Evolutionary conservation across 2,329 filamentous ascomycete genomes (phyloP).

Genomic region (Cladophialophora immunda): DNA sequence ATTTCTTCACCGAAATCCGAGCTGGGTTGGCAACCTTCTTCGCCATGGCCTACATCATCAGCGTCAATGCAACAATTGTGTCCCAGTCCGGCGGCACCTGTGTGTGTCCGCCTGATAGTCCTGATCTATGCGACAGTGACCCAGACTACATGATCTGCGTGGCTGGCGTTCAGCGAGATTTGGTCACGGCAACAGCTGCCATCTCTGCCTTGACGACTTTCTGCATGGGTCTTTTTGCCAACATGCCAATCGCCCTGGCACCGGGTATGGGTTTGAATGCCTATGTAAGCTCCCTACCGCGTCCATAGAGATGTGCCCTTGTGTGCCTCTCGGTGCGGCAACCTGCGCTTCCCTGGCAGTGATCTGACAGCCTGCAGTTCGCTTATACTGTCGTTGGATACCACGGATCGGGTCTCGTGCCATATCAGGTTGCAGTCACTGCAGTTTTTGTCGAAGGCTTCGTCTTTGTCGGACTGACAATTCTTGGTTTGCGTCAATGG

Average conservation of each 20-base stretch:
- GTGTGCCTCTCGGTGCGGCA: neutral
- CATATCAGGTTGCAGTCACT: constrained; percentile 79
- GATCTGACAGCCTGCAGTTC: constrained; percentile 56
- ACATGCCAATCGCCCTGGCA: constrained; percentile 77
- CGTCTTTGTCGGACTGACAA: constrained; percentile 80
- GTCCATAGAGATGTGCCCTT: neutral
- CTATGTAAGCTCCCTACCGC: constrained; percentile 55
- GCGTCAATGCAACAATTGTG: constrained; percentile 74
- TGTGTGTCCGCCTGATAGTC: constrained; percentile 65
- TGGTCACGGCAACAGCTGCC: constrained; percentile 85
- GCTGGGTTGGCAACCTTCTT: constrained; percentile 82
- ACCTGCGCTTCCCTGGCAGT: neutral
- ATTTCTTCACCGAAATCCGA: constrained; percentile 84
- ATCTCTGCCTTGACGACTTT: constrained; percentile 82
- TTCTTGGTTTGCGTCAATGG: constrained; percentile 87
- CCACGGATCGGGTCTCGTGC: constrained; percentile 76
- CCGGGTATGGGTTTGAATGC: constrained; percentile 86
- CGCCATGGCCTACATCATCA: constrained; percentile 84
- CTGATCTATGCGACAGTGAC: constrained; percentile 59
- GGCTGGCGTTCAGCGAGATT: constrained; percentile 73
- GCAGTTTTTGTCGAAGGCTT: constrained; percentile 90
- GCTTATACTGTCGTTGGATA: constrained; percentile 81
- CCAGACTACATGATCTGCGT: constrained; percentile 55
- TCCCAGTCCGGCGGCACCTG: constrained; percentile 78
- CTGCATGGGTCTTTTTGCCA: constrained; percentile 83